Conservation (phyloP, 2,329 filamentous ascomycete species). For the Colletotrichum liriopes region DNA sequence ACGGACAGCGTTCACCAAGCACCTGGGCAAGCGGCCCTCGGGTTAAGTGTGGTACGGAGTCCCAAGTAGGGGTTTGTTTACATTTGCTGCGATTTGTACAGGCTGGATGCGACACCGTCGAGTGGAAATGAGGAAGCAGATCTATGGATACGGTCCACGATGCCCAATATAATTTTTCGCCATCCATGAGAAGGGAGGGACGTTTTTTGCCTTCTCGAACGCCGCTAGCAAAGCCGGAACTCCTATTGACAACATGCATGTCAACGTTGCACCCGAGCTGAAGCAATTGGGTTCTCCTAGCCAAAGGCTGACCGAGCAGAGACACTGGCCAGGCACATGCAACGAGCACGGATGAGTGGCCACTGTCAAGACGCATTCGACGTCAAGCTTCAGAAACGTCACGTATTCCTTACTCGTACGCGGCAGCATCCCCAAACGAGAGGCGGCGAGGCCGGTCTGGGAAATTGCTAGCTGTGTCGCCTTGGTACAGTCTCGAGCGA, state of each 20-base stretch:
- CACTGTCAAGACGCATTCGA: conserved; percentile 9
- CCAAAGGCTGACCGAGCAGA: background rate
- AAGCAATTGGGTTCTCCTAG: conserved; percentile 28
- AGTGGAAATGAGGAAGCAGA: conserved; percentile 38
- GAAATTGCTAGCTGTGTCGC: conserved; percentile 21
- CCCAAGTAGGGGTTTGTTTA: background rate
- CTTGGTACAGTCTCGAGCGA: background rate
- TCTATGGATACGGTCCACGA: conserved; percentile 36
- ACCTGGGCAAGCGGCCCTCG: conserved; percentile 4
- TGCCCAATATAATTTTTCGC: conserved; percentile 35
- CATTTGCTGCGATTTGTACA: conserved; percentile 8
- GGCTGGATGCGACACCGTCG: conserved; percentile 17
- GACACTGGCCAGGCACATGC: background rate
- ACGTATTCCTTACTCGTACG: conserved; percentile 37
- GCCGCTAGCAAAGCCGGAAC: conserved; percentile 1
- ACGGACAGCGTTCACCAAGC: background rate
- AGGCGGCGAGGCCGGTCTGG: conserved; percentile 26
- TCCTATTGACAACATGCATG: conserved; percentile 17
- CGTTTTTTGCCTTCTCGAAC: conserved; percentile 15
- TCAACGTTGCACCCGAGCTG: background rate
- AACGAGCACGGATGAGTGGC: conserved; percentile 28
- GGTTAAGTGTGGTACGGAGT: background rate
- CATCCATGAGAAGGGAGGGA: conserved; percentile 32
- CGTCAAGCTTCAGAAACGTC: conserved; percentile 18
- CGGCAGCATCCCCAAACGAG: conserved; percentile 27